phyloP scores from a whole-genome alignment of 2,329 filamentous ascomycete species.

The Ceratocystis papillata region DNA sequence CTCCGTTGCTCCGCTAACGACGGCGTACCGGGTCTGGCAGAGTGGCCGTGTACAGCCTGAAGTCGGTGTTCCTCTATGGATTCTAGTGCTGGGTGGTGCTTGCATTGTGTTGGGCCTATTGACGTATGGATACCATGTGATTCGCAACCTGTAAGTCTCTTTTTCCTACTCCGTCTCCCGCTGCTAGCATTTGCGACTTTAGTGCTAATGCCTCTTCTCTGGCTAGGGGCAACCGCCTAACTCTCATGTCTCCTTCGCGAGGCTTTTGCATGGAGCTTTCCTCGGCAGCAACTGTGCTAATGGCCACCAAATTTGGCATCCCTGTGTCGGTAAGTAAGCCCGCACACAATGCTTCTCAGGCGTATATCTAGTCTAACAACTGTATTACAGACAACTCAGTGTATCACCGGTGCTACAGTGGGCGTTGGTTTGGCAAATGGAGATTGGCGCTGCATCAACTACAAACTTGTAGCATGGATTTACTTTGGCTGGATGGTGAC shows the following conservation, averaged over 20 bases:
- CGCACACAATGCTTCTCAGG: not conserved
- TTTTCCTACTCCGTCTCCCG: not conserved
- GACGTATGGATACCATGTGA: conserved; percentile 54
- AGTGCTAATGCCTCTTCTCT: not conserved
- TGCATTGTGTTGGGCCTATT: conserved; percentile 47
- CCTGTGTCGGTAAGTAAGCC: conserved; percentile 34
- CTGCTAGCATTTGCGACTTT: not conserved
- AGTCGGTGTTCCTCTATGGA: conserved; percentile 40
- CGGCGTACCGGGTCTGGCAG: conserved; percentile 42
- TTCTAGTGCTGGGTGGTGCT: conserved; percentile 39
- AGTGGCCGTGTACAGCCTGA: conserved; percentile 33
- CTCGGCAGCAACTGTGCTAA: conserved; percentile 43
- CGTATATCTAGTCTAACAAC: not conserved
- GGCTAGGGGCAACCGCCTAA: conserved; percentile 40
- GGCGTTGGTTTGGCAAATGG: conserved; percentile 43
- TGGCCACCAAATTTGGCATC: conserved; percentile 42
- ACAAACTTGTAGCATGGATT: conserved; percentile 39
- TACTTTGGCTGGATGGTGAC: conserved; percentile 43
- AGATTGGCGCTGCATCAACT: conserved; percentile 41
- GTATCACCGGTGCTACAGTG: conserved; percentile 42
- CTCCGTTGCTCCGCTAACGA: conserved; percentile 42
- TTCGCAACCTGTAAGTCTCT: conserved; percentile 37
- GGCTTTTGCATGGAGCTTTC: conserved; percentile 44
- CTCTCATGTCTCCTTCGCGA: conserved; percentile 43
- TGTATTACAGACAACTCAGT: conserved; percentile 39